A percentile compares a stretch with the other conserved stretches of the same genome.
phyloP scores from a whole-genome alignment of 768 basidiomycete genomes.

The Suillus ampliporus region DNA sequence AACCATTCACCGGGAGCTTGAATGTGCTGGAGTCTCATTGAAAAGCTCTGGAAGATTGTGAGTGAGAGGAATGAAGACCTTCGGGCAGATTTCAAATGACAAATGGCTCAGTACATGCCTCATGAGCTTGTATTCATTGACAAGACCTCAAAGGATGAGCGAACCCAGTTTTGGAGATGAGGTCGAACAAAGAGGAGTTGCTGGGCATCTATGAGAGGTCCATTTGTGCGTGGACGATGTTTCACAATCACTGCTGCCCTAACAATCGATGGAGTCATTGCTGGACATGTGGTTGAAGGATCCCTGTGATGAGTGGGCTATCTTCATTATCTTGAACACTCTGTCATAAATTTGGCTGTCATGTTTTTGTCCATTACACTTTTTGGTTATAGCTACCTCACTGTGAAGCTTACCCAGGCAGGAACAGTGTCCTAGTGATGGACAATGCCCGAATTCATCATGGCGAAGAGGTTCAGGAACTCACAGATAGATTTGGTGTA shows the following conservation, averaged over 20 bases:
- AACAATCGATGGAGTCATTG: slow-evolving; percentile 38
- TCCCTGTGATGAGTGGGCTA: slow-evolving; percentile 31
- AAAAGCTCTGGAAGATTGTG: too few species aligned
- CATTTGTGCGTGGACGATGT: slow-evolving; percentile 37
- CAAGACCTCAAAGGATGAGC: slow-evolving; percentile 40
- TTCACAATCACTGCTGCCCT: slow-evolving; percentile 33
- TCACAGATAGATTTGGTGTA: slow-evolving; percentile 20
- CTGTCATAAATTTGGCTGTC: too few species aligned
- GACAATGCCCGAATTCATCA: slow-evolving; percentile 28
- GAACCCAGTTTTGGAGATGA: slow-evolving; percentile 21
- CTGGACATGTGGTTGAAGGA: slow-evolving; percentile 35
- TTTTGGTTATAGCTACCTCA: too few species aligned
- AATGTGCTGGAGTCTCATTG: too few species aligned
- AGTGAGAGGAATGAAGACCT: too few species aligned
- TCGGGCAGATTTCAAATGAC: slow-evolving; percentile 28
- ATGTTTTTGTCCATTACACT: too few species aligned
- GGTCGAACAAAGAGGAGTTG: slow-evolving; percentile 31
- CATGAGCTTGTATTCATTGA: slow-evolving; percentile 44
- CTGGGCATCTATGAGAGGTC: slow-evolving; percentile 29
- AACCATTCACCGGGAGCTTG: too few species aligned
- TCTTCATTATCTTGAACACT: slow-evolving; percentile 31
- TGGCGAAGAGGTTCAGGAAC: slow-evolving; percentile 16
- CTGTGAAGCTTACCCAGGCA: slow-evolving; percentile 21
- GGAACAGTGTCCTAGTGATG: slow-evolving; percentile 23
- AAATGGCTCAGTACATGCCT: slow-evolving; percentile 35